Percentiles rank a stretch among this genome's conserved stretches.
Conservation (phyloP, 2,329 filamentous ascomycete species). For the Fusarium torreyae region DNA sequence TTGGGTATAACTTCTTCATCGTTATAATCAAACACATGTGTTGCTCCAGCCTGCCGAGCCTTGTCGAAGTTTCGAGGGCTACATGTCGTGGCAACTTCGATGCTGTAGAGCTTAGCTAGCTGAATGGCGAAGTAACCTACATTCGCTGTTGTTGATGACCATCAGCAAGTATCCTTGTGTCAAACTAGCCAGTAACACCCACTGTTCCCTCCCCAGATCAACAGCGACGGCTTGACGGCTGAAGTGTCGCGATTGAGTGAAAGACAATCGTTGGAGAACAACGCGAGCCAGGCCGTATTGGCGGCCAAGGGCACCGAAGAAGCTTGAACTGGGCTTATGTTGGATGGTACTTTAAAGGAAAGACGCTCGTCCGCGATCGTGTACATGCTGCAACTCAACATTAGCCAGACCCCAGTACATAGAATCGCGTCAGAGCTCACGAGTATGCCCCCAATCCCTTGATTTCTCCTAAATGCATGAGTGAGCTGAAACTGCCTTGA, state of each 20-base stretch:
- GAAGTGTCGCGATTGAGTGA: conserved; percentile 40
- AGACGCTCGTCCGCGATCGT: conserved; percentile 58
- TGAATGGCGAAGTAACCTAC: conserved; percentile 51
- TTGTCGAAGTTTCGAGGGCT: conserved; percentile 52
- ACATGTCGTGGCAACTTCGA: conserved; percentile 55
- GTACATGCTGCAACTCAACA: conserved; percentile 49
- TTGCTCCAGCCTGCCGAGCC: conserved; percentile 52
- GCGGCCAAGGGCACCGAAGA: conserved; percentile 57
- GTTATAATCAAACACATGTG: conserved; percentile 59
- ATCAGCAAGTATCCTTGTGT: not conserved
- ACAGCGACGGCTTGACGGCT: conserved; percentile 33
- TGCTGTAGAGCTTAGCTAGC: conserved; percentile 50
- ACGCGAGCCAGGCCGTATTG: conserved; percentile 56
- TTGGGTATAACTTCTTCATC: conserved; percentile 54
- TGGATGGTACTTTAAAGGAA: conserved; percentile 55
- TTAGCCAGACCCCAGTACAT: not conserved
- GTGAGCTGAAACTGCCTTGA: not conserved
- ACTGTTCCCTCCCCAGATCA: conserved; percentile 61
- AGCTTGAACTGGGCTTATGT: conserved; percentile 49
- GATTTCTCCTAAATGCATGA: conserved; percentile 31
- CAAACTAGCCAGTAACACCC: fast-evolving
- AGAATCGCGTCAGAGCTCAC: conserved; percentile 2
- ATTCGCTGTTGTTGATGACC: not conserved
- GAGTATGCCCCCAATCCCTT: conserved; percentile 55
- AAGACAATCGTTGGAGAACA: conserved; percentile 57